A percentile compares a stretch with the other conserved stretches of the same genome.
Evolutionary conservation across 495 filamentous ascomycete species (phyloP).

Genomic region (Penicillium herquei): DNA sequence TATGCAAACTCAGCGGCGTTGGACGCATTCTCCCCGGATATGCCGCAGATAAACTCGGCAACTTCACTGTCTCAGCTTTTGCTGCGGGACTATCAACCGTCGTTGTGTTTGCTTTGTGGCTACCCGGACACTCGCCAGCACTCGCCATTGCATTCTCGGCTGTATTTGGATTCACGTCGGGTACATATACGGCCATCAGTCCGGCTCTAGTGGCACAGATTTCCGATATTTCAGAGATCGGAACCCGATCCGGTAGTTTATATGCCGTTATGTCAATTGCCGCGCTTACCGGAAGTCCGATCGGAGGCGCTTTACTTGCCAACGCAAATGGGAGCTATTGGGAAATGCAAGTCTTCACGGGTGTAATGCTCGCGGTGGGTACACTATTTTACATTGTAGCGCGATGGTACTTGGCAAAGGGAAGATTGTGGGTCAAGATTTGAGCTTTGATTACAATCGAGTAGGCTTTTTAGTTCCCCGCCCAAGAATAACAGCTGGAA

Average conservation of each 20-base stretch:
- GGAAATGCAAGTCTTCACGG: no score
- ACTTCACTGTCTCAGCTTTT: conserved; percentile 32
- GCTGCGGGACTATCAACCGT: conserved; percentile 22
- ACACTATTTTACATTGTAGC: no score
- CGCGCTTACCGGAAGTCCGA: conserved; percentile 59
- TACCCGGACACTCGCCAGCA: conserved; percentile 21
- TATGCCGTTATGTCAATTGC: conserved; percentile 43
- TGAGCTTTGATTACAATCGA: no score
- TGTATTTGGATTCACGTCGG: conserved; percentile 34
- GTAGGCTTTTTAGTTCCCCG: no score
- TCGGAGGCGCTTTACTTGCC: conserved; percentile 46
- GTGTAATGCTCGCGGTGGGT: no score
- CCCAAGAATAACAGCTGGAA: no score
- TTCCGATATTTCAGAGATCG: conserved; percentile 23
- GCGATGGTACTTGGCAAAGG: no score
- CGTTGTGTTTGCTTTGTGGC: conserved; percentile 33
- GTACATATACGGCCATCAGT: conserved; percentile 28
- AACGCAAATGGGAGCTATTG: no score
- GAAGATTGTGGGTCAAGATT: no score
- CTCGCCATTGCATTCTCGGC: conserved; percentile 28
- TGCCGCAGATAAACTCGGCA: conserved; percentile 31
- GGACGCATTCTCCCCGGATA: conserved; percentile 31
- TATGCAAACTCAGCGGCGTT: conserved; percentile 13
- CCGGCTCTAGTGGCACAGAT: conserved; percentile 28
- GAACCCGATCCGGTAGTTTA: conserved; percentile 15